A percentile compares a stretch with the other conserved stretches of the same genome.
Conservation (phyloP, 768 basidiomycete genomes). For the Hygrophoropsis aurantiaca region DNA sequence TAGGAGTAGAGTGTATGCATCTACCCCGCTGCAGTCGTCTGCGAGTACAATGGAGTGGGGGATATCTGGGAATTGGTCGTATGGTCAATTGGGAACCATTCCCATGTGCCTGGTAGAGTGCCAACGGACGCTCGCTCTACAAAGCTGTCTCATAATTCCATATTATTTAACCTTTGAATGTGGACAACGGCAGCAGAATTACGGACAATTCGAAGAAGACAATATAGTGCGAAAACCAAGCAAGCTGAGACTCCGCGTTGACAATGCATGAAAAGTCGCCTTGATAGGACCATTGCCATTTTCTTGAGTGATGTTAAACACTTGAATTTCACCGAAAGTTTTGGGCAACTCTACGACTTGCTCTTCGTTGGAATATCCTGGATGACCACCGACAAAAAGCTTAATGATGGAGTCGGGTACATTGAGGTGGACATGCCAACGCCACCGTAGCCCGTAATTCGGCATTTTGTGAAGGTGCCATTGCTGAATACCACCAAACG, state of each 20-base stretch:
- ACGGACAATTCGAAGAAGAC: constrained; percentile 98
- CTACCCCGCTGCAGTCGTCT: constrained; percentile 56
- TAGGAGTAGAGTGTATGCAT: constrained; percentile 86
- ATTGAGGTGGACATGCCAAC: constrained; percentile 65
- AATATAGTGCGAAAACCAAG: constrained; percentile 67
- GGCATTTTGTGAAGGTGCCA: constrained; percentile 92
- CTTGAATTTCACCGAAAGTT: constrained; percentile 95
- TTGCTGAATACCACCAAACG: constrained; percentile 95
- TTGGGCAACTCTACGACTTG: constrained; percentile 98
- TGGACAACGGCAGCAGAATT: constrained; percentile 87
- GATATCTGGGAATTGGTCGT: constrained; percentile 80
- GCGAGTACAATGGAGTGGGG: constrained; percentile 88
- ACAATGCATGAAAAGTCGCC: constrained; percentile 39
- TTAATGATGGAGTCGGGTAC: constrained; percentile 98
- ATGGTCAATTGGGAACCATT: constrained; percentile 64
- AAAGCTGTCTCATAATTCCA: constrained; percentile 96
- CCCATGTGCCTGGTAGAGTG: constrained; percentile 70
- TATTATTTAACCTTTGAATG: constrained; percentile 93
- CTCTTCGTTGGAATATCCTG: constrained; percentile 94
- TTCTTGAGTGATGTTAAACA: constrained; percentile 97
- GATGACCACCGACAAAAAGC: constrained; percentile 94
- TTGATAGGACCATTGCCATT: constrained; percentile 86
- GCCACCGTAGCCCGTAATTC: constrained; percentile 96
- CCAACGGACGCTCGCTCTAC: constrained; percentile 97
- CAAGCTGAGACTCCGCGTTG: neutral